A percentile compares a stretch with the other conserved stretches of the same genome.
These are phyloP conservation scores for Mrakia blollopis DNA, from an alignment of 768 basidiomycete genomes.

Conservation along the genomic window DNA sequence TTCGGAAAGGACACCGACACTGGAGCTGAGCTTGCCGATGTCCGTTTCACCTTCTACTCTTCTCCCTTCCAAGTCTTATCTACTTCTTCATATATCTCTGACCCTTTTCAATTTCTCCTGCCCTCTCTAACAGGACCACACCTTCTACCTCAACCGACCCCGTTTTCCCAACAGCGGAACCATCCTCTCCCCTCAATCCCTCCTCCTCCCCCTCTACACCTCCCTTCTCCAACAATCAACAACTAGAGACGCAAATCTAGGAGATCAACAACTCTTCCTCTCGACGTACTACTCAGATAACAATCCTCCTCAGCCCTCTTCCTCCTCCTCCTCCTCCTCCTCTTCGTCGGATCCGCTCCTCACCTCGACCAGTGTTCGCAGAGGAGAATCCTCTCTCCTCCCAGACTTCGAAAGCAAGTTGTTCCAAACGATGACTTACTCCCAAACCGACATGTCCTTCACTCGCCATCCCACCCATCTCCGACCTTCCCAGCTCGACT, in stretches of 20 bases:
- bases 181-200: conserved; percentile 1
- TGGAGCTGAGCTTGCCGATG: conserved; percentile 2
- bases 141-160: conserved; percentile 12
- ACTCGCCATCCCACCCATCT: not conserved
- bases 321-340: too few species aligned
- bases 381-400: not conserved
- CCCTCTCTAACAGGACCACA: not conserved
- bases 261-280: conserved; percentile 24
- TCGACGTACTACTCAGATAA: not conserved
- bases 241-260: not conserved
- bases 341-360: not conserved
- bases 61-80: not conserved
- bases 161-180: conserved; percentile 22
- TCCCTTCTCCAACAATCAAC: not conserved
- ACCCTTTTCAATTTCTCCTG: too few species aligned
- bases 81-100: too few species aligned
- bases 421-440: conserved; percentile 17
- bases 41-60: not conserved
- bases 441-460: not conserved
- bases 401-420: conserved; percentile 8
- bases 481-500: not conserved
- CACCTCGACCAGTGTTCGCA: not conserved
- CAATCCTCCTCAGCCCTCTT: too few species aligned
- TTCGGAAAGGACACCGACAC: conserved; percentile 14
- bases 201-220: conserved; percentile 9